A percentile compares a stretch with the other conserved stretches of the same genome.
These are phyloP conservation scores for Apiospora arundinis DNA, from an alignment of 2,329 filamentous ascomycete genomes.

Conservation along the genomic window DNA sequence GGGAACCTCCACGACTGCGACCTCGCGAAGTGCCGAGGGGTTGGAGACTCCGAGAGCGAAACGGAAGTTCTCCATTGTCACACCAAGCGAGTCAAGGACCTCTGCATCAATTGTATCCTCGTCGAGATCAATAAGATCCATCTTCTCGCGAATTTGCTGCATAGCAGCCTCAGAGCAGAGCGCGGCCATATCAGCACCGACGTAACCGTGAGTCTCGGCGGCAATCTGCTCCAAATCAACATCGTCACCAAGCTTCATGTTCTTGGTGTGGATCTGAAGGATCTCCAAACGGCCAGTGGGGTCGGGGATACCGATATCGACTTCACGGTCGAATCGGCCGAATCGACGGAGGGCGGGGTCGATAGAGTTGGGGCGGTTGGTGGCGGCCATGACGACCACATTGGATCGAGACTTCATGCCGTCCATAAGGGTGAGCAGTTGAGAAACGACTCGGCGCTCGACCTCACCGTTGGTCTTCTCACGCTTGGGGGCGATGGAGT, in stretches of 20 bases:
- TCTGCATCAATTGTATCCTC: constrained; percentile 99
- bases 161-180: constrained; percentile 99
- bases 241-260: constrained; percentile 98
- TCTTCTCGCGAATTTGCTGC: constrained; percentile 99
- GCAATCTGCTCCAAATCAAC: constrained; percentile 97
- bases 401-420: constrained; percentile 99
- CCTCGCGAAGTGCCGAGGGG: constrained; percentile 96
- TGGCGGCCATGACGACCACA: constrained; percentile 98
- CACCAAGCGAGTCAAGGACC: constrained; percentile 95
- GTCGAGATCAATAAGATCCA: constrained; percentile 98
- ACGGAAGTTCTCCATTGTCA: constrained; percentile 99
- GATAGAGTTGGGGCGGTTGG: constrained; percentile 98
- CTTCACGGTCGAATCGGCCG: constrained; percentile 98
- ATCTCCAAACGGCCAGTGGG: constrained; percentile 98
- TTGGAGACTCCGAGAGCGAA: constrained; percentile 98
- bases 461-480: constrained; percentile 99
- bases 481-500: constrained; percentile 98
- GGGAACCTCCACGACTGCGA: constrained; percentile 98
- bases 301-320: constrained; percentile 97
- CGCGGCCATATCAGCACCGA: constrained; percentile 96
- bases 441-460: constrained; percentile 96
- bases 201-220: constrained; percentile 97
- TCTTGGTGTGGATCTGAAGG: constrained; percentile 99
- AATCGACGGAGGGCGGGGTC: constrained; percentile 97
- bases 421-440: constrained; percentile 96